A percentile compares a stretch with the other conserved stretches of the same genome.
Conservation (phyloP, 345 rosid species). For the Erodium maritimum region DNA sequence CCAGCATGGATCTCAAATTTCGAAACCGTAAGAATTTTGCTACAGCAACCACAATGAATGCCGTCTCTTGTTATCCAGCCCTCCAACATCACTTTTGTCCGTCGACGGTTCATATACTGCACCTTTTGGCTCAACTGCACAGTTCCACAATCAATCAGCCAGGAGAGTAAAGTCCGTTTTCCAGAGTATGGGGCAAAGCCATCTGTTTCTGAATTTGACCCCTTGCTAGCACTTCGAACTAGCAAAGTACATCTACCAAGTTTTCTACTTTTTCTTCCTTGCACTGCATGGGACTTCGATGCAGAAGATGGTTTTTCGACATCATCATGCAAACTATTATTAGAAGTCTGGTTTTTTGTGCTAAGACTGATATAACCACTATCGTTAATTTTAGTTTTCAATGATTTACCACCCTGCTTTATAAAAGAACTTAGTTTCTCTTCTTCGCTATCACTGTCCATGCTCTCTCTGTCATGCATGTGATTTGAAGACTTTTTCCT, state of each 20-base stretch:
- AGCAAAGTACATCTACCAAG: conserved; percentile 69
- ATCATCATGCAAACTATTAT: conserved; percentile 15
- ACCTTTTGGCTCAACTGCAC: conserved; percentile 59
- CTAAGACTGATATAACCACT: conserved; percentile 21
- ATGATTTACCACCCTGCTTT: conserved; percentile 40
- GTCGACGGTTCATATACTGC: conserved; percentile 55
- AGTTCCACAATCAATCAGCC: conserved; percentile 79
- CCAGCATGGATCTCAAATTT: conserved; percentile 93
- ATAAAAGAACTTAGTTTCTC: conserved; percentile 57
- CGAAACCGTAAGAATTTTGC: conserved; percentile 51
- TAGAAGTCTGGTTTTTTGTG: conserved; percentile 26
- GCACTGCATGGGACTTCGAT: conserved; percentile 31
- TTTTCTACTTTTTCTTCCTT: conserved; percentile 65
- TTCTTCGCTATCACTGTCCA: conserved; percentile 46
- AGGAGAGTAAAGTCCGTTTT: conserved; percentile 66
- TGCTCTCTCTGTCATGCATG: conserved; percentile 31
- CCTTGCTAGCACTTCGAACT: conserved; percentile 61
- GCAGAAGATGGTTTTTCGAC: conserved; percentile 25
- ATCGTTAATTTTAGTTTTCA: conserved; percentile 32
- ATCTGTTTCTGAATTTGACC: conserved; percentile 38
- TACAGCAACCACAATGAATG: conserved; percentile 86
- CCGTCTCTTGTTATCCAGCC: conserved; percentile 83
- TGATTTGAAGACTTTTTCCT: conserved; percentile 19
- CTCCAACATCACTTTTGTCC: conserved; percentile 44
- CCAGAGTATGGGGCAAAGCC: conserved; percentile 73